Conservation (phyloP, 2,329 filamentous ascomycete species). For the Raffaelea albimanens region DNA sequence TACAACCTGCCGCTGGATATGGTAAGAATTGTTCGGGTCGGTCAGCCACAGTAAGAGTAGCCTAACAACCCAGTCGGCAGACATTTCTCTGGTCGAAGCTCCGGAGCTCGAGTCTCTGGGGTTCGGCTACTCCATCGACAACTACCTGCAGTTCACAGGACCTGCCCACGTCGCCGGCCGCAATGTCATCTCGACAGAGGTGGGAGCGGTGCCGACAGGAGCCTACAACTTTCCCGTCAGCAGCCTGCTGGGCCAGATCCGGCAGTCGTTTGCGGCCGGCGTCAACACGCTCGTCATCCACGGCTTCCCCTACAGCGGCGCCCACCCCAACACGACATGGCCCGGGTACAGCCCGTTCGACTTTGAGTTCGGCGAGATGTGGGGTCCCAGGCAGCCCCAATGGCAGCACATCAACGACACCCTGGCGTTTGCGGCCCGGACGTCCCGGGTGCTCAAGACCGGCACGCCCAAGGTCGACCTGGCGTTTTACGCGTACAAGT, state of each 20-base stretch:
- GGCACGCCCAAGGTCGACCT: constrained; percentile 9
- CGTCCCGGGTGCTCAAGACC: constrained; percentile 3
- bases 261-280: constrained; percentile 10
- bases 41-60: too few species aligned
- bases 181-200: constrained; percentile 16
- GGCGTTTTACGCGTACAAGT: constrained; percentile 8
- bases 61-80: background rate
- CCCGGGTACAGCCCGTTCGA: constrained; percentile 11
- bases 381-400: constrained; percentile 11
- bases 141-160: constrained; percentile 16
- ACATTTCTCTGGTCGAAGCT: constrained; percentile 12
- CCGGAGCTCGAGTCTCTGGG: constrained; percentile 17
- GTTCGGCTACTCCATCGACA: constrained; percentile 15
- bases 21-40: constrained; percentile 4
- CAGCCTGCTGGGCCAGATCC: constrained; percentile 7
- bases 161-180: constrained; percentile 14
- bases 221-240: constrained; percentile 16
- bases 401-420: constrained; percentile 11
- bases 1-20: constrained; percentile 19
- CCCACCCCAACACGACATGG: constrained; percentile 9
- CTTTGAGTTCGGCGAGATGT: constrained; percentile 9
- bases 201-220: constrained; percentile 10
- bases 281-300: constrained; percentile 12
- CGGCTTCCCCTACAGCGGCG: constrained; percentile 10
- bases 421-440: constrained; percentile 5